Evolutionary conservation across 2,329 filamentous ascomycete genomes (phyloP), one percentile per base, ranked within the genome.

Genomic region (Fusarium sublunatum): DNA sequence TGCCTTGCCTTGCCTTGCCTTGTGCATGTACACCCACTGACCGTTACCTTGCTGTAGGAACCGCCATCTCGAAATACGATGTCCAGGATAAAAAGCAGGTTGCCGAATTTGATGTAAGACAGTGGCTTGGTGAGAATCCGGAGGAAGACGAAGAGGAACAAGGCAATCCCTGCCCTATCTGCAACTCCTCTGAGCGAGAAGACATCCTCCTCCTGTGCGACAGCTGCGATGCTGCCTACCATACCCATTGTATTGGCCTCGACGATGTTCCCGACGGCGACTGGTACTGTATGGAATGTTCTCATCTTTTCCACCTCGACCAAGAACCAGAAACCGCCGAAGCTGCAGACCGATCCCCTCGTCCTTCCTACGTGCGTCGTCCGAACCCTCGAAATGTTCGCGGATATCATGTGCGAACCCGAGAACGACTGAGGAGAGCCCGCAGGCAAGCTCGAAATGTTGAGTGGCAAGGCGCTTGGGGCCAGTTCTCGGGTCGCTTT

Each of bases 211-310:
- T 98, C 66, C 86, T 96, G 59, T 99, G 95, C 78, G 93, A 97
- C 75, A 89, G 88, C 72, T 99, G 95, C 80, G 90, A 96, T 80
- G 88, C 89, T 31, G 86, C 91, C 39, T 97, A 94, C 71, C 95
- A 99, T 76, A 93, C 93, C 43, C 91, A 96, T 76, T 99, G 95
- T 76, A 87, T 96, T 60, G 93, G 91, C 31, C 84, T 97, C 45
- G 89, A 93, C 58, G 79, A 83, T 49, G 86, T 96, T 53, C 93
- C 93, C 22, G 79, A 83, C 28, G 91, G 91, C 26, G 82, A 88
- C 65, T 99, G 94, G 93, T 97, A 94, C 75, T 99, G 95, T 79
- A 88, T 95, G 76, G 88, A 91, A 70, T 99, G 95, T 77, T 76
- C 82, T 61, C 83, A 85, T 61, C 74, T 83, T 24, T 79, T 85